phyloP scores from a whole-genome alignment of 1,284 basidiomycete genomes.

The Pterulicium gracile region DNA sequence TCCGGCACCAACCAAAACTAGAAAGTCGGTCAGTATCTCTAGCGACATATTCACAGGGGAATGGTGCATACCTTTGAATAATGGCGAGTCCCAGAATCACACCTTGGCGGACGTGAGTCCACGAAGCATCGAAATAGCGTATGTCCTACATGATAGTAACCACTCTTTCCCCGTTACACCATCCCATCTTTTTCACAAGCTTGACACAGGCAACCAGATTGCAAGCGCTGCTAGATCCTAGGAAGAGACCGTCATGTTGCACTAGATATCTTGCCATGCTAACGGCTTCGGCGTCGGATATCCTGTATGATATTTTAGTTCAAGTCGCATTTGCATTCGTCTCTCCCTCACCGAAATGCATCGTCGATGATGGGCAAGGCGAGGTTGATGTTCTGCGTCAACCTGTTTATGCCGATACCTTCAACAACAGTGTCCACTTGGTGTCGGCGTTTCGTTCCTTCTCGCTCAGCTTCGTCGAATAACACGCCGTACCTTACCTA shows the following conservation, averaged over 20 bases:
- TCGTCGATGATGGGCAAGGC: conserved; percentile 79
- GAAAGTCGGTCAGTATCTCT: conserved; percentile 4
- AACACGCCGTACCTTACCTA: conserved; percentile 89
- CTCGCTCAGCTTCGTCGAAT: conserved; percentile 86
- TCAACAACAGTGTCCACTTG: conserved; percentile 91
- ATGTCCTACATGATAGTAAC: conserved; percentile 74
- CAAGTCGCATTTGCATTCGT: not conserved
- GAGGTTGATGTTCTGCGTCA: conserved; percentile 80
- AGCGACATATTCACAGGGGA: not conserved
- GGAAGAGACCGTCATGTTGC: conserved; percentile 83
- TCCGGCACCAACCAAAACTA: conserved; percentile 32
- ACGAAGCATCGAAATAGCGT: conserved; percentile 3
- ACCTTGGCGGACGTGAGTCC: conserved; percentile 29
- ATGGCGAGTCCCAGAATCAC: conserved; percentile 78
- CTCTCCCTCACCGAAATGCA: conserved; percentile 70
- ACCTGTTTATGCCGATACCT: conserved; percentile 81
- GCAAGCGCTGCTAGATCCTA: conserved; percentile 94
- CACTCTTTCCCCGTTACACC: conserved; percentile 52
- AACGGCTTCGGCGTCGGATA: conserved; percentile 85
- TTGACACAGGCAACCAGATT: conserved; percentile 88
- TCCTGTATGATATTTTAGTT: conserved; percentile 41
- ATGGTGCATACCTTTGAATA: conserved; percentile 74
- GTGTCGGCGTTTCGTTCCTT: conserved; percentile 90
- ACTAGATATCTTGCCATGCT: conserved; percentile 89
- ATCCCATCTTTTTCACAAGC: conserved; percentile 60